Base-by-base conservation (phyloP, 192 early-diverging fungal species). In the Nowakowskiella sp. region DNA sequence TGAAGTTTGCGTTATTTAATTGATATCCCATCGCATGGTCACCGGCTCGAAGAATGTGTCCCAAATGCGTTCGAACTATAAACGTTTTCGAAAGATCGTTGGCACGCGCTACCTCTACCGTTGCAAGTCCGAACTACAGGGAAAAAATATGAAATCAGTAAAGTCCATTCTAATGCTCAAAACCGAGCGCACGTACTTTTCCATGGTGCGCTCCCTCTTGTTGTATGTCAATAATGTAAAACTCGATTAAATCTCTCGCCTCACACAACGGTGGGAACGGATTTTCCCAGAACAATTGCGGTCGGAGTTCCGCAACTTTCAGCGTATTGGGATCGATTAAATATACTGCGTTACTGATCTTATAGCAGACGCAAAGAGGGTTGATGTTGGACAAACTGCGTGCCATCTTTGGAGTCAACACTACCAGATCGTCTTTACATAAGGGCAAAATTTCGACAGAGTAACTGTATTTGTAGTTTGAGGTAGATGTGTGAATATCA, bases 381-480 rank as follows among this genome's bases (percentile, higher is more conserved):
- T 67, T 74, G 51, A 94, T 89, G 58, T 92, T 85, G 39, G 89
- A 88, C 49, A 95, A 67, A 16, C 76, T 58, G 55, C 87, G 84
- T 22, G 94, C 90, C 31, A 92, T 60, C 67, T 93, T 96, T 21
- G 74, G 68, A 27, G 89, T 84, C 56, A 99, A 70, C 50, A 81
- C 87, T 3, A 97, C 70, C 53, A 99, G 61, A 72, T 99, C 95
- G 65, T 99, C 95, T 69, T 86, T 90, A 74, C 95, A 99, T 34
- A 99, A 79, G 28, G 95, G 95, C 44, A 90, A 86, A 55, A 99
- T 71, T 68, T 99, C 95, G 7, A 92, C 80, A 13, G 94, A 93
- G 65, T 94, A 96, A 28, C 90, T 86, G 66, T 92, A 99, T 68
- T 94, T 94, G 83, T 86, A 97, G 67, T 91, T 94, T 47, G 86